These are phyloP conservation scores for Ailanthus altissimus DNA, from an alignment of 345 rosid genomes.

Conservation along the genomic window DNA sequence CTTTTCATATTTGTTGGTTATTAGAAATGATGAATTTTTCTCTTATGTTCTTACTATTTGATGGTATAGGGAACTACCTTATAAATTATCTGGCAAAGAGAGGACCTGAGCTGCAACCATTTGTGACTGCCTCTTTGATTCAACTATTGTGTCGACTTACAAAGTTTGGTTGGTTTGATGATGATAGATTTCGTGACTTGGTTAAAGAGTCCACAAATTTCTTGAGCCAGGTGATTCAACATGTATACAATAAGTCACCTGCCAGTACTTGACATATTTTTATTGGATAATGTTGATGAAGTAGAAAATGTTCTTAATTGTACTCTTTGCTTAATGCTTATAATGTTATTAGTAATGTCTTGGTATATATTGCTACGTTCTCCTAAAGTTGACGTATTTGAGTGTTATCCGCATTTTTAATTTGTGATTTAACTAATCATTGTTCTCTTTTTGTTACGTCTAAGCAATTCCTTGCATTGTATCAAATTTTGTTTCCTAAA, in stretches of 20 bases:
- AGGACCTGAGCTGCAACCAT: conserved; percentile 86
- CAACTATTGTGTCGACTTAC: conserved; percentile 91
- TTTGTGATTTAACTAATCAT: not conserved
- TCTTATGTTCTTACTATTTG: not conserved
- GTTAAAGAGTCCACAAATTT: conserved; percentile 84
- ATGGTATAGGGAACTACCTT: conserved; percentile 65
- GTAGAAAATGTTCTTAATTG: not conserved
- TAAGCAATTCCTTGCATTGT: not conserved
- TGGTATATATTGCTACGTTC: not conserved
- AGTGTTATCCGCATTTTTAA: not conserved
- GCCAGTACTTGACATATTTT: not conserved
- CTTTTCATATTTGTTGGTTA: not conserved
- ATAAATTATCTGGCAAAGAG: conserved; percentile 85
- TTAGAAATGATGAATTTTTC: not conserved
- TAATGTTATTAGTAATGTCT: not conserved
- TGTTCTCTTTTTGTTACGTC: not conserved
- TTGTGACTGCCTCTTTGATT: conserved; percentile 82
- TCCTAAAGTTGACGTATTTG: not conserved
- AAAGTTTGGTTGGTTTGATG: conserved; percentile 99
- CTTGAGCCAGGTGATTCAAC: conserved; percentile 72
- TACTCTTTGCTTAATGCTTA: not conserved
- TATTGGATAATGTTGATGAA: not conserved
- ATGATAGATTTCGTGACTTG: conserved; percentile 84
- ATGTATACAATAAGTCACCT: conserved; percentile 11
- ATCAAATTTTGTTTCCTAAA: not conserved